These are phyloP conservation scores for Mayamaea pseudoterrestris DNA, from an alignment of 108 stramenopile genomes.

Conservation along the genomic window DNA sequence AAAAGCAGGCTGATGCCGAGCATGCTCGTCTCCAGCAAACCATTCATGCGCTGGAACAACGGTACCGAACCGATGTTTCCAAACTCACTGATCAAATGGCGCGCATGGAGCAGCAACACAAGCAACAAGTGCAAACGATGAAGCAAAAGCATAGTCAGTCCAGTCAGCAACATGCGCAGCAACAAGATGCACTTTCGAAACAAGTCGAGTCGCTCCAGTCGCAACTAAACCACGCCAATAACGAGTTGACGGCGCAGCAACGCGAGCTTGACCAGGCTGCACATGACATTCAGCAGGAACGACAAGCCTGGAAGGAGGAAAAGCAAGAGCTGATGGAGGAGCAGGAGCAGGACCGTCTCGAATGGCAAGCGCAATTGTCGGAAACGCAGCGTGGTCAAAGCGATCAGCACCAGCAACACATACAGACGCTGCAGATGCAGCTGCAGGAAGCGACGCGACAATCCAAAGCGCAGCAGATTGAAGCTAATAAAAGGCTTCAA, in stretches of 20 bases:
- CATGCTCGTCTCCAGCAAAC: too few species aligned
- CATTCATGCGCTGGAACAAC: too few species aligned
- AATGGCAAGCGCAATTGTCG: conserved; percentile 20
- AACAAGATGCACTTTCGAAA: conserved; percentile 35
- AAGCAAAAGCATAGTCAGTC: conserved; percentile 1
- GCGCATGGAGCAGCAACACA: conserved; percentile 8
- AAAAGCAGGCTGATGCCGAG: too few species aligned
- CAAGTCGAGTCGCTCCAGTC: conserved; percentile 37
- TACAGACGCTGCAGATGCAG: conserved; percentile 36
- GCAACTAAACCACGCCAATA: conserved; percentile 45
- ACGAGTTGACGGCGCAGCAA: conserved; percentile 62
- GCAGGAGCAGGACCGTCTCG: conserved; percentile 52
- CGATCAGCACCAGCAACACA: conserved; percentile 25
- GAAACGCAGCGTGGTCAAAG: conserved; percentile 22
- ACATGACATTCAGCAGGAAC: conserved; percentile 56
- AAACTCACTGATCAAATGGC: too few species aligned
- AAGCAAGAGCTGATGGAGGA: conserved; percentile 47
- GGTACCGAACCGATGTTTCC: too few species aligned
- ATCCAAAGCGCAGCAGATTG: too few species aligned
- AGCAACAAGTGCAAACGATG: conserved; percentile 3
- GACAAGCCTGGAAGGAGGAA: conserved; percentile 51
- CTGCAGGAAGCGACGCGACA: conserved; percentile 19
- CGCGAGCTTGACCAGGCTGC: conserved; percentile 61
- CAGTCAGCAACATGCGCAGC: conserved; percentile 15
- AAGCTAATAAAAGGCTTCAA: conserved; percentile 51